phyloP scores from a whole-genome alignment of 495 filamentous ascomycete species.

The Xylaria palmicola region DNA sequence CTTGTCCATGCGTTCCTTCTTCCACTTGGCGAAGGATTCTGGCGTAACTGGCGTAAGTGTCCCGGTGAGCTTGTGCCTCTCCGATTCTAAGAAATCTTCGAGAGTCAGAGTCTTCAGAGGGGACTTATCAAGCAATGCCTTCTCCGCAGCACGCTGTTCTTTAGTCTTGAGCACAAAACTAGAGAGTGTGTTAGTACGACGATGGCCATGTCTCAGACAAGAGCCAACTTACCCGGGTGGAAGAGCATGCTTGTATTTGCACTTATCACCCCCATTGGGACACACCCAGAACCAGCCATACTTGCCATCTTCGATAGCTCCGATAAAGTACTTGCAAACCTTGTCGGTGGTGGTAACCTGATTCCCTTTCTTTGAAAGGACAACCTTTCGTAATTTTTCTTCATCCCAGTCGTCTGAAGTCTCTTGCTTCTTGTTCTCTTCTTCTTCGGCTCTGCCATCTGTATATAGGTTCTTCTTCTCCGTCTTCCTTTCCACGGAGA shows the following conservation, averaged over 20 bases:
- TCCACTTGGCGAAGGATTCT: constrained; percentile 93
- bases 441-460: constrained; percentile 73
- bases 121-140: constrained; percentile 95
- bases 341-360: constrained; percentile 95
- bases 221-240: constrained; percentile 73
- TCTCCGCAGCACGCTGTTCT: constrained; percentile 93
- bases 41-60: constrained; percentile 88
- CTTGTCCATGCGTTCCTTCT: constrained; percentile 89
- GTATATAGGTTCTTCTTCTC: constrained; percentile 92
- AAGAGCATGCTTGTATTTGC: constrained; percentile 96
- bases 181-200: constrained; percentile 4
- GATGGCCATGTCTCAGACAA: not conserved
- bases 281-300: constrained; percentile 99
- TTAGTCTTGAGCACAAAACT: constrained; percentile 97
- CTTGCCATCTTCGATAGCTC: constrained; percentile 95
- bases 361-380: constrained; percentile 95
- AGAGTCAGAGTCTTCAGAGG: constrained; percentile 91
- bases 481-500: constrained; percentile 82
- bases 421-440: constrained; percentile 84
- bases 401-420: constrained; percentile 97
- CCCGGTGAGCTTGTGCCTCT: constrained; percentile 89
- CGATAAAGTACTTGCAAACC: constrained; percentile 98
- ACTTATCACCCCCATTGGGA: constrained; percentile 95
- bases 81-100: constrained; percentile 94
- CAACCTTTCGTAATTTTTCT: constrained; percentile 86